Evolutionary conservation across 2,329 filamentous ascomycete genomes (phyloP), one percentile per base, ranked within the genome.

Genomic region (Fusarium subtropicale): DNA sequence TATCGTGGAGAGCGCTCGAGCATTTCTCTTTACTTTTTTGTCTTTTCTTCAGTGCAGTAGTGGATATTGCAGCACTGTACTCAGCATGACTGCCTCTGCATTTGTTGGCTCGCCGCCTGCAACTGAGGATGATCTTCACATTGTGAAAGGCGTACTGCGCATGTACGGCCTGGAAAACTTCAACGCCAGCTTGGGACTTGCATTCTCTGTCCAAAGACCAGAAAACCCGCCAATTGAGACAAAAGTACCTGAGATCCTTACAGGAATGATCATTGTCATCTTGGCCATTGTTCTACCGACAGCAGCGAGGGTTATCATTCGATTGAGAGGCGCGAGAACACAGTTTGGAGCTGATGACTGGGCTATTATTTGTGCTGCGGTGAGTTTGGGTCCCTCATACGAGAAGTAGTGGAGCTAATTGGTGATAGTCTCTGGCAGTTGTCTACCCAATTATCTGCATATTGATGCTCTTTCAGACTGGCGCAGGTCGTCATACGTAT

Each of bases 231-330:
- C 64, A 7, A 18, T 57, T 5, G 64, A 66, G 16, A 55, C 56
- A 3, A 67, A 62, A 15, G 28, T 57, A 2, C 51, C 64, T 1
- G 56, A n/a, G 20, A 67, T 67, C 16, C 12, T 67, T 3, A 38
- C 52, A 6, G 64, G 64, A 2, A 66, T 67, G 64, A 41, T 67
- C 22, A 42, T 66, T 10, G 64, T 67, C 20, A 62, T 67, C 38
- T 26, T 67, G n/a, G 64, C 64, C 2, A 67, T 67, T 28, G 36
- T 57, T 18, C 13, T 66, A n/a, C 56, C 64, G 1, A 67, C 61
- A 0, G 31, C 24, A 10, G 61, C 56, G 12, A 57, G 64, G 34
- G 3, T 66, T 2, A 15, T 56, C 7, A 62, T 67, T n/a, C 42
- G 62, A 15, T 44, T 62, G 2, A 66, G 28, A 3, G 61, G 47